These are phyloP conservation scores for Suillus paluster DNA, from an alignment of 768 basidiomycete genomes.

Conservation along the genomic window DNA sequence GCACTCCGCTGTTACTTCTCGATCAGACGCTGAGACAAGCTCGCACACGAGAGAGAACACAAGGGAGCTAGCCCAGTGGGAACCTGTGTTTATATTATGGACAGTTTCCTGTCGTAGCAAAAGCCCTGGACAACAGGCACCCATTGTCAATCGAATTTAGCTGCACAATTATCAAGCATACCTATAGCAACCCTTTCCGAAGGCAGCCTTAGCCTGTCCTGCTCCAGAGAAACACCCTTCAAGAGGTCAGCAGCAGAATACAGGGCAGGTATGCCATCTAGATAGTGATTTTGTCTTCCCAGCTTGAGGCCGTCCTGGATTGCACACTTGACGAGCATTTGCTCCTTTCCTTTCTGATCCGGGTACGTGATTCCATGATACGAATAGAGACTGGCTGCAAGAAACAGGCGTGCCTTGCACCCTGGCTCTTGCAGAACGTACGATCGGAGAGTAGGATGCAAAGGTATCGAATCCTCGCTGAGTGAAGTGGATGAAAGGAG, in stretches of 20 bases:
- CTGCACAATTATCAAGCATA: constrained; percentile 30
- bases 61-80: constrained; percentile 72
- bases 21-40: constrained; percentile 48
- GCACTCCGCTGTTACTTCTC: constrained; percentile 47
- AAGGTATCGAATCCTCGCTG: constrained; percentile 30
- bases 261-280: constrained; percentile 74
- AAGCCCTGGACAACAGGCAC: constrained; percentile 49
- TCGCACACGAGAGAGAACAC: constrained; percentile 80
- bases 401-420: constrained; percentile 65
- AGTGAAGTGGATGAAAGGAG: constrained; percentile 39
- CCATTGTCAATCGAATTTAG: background rate
- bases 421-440: constrained; percentile 32
- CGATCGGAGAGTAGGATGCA: constrained; percentile 53
- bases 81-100: constrained; percentile 64
- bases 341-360: constrained; percentile 66
- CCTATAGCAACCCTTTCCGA: constrained; percentile 65
- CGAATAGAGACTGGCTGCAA: constrained; percentile 79
- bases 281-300: constrained; percentile 74
- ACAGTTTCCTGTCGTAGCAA: constrained; percentile 68
- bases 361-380: constrained; percentile 60
- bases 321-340: constrained; percentile 65
- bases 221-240: constrained; percentile 33
- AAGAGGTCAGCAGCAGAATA: constrained; percentile 59
- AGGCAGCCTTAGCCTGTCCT: constrained; percentile 39
- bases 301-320: constrained; percentile 87